These are phyloP conservation scores for Candida freyschussii DNA, from an alignment of 1,139 yeast species.

Conservation along the genomic window DNA sequence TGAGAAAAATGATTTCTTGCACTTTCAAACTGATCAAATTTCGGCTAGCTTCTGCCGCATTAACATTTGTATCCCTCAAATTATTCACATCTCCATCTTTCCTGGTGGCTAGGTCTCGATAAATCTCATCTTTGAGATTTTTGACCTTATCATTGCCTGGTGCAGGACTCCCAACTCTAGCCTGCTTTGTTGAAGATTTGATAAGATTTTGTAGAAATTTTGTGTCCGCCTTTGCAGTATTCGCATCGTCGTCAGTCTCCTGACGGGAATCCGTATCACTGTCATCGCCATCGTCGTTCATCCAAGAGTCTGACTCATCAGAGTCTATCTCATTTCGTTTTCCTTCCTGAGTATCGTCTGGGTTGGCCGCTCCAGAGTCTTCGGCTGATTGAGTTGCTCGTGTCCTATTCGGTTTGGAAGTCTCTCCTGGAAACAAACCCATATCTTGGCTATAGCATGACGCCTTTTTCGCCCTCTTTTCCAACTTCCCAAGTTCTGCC, in stretches of 20 bases:
- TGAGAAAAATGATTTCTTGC: conserved; percentile 28
- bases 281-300: conserved; percentile 24
- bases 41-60: conserved; percentile 24
- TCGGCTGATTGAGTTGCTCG: too few relatives aligned
- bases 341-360: not conserved
- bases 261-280: conserved; percentile 20
- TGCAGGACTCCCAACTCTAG: not conserved
- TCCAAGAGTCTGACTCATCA: conserved; percentile 24
- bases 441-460: not conserved
- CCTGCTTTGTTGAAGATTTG: not conserved
- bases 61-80: too few relatives aligned
- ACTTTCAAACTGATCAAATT: conserved; percentile 27
- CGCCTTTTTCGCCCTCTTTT: too few relatives aligned
- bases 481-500: conserved; percentile 17
- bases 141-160: not conserved
- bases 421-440: too few relatives aligned
- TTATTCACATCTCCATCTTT: conserved; percentile 1
- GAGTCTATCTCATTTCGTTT: conserved; percentile 11
- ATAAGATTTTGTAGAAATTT: not conserved
- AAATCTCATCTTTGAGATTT: not conserved
- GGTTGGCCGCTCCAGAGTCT: not conserved
- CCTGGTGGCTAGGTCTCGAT: not conserved
- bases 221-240: conserved; percentile 1
- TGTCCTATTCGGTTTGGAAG: too few relatives aligned
- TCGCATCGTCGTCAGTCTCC: conserved; percentile 7